phyloP scores from a whole-genome alignment of 139 green algal genomes.

The Chlamydomonas eustigma region DNA sequence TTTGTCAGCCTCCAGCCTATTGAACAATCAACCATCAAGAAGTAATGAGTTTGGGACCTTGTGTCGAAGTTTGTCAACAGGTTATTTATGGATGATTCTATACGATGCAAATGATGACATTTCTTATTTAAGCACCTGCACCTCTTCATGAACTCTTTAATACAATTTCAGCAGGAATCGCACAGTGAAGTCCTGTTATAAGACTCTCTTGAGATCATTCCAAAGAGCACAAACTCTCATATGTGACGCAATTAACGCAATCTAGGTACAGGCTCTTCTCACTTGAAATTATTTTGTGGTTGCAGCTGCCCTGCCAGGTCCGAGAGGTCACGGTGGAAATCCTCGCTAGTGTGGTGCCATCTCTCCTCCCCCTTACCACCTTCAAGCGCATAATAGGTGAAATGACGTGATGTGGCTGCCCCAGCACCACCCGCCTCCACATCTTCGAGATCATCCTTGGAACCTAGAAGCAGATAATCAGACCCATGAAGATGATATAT shows the following conservation, averaged over 20 bases:
- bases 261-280: background rate
- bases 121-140: too few relatives aligned
- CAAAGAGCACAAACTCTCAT: too few relatives aligned
- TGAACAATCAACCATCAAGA: slow-evolving; percentile 3
- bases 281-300: slow-evolving; percentile 84
- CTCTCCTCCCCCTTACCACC: slow-evolving; percentile 43
- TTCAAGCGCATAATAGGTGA: slow-evolving; percentile 11
- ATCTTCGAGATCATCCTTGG: slow-evolving; percentile 8
- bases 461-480: background rate
- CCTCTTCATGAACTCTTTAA: too few relatives aligned
- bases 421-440: slow-evolving; percentile 10
- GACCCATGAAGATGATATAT: background rate
- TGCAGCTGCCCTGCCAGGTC: background rate
- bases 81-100: too few relatives aligned
- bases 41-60: background rate
- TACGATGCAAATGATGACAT: too few relatives aligned
- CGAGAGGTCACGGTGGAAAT: slow-evolving; percentile 71
- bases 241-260: too few relatives aligned
- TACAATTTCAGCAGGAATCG: too few relatives aligned
- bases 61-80: too few relatives aligned
- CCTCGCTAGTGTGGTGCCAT: slow-evolving; percentile 70
- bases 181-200: too few relatives aligned
- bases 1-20: slow-evolving; percentile 14
- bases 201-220: too few relatives aligned
- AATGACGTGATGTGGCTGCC: background rate